Evolutionary conservation across 441 rosid species (phyloP), one percentile per base, ranked within the genome.

Genomic region (Iberis amara): DNA sequence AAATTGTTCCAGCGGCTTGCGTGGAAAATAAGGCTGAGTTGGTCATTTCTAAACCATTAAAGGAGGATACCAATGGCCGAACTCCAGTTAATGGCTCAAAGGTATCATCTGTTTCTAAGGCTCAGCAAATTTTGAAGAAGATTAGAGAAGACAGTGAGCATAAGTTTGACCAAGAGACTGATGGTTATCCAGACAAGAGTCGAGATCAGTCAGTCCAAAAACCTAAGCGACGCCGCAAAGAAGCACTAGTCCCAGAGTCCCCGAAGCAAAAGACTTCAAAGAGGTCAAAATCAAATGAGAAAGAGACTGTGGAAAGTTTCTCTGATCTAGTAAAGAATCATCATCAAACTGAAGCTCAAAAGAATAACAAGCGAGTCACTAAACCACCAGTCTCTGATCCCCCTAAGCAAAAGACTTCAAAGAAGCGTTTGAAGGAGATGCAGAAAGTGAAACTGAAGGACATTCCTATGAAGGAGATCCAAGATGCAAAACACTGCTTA

Each of bases 231-330:
- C 50, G 2, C 11, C n/a, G 18, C 39, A 57, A 50, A 44, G 64
- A 57, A 37, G 48, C 59, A 39, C 32, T 24, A n/a, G 64, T 31
- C 64, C 14, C 45, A 2, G 40, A 58, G 57, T 24, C 7, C 11
- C 43, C 64, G 4, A 57, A 51, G 51, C 61, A 11, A 65, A 52
- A 52, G 45, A 31, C 46, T 56, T 50, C 67, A 39, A 67, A 55
- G 63, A 67, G 54, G 52, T 46, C 54, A 39, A 55, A 58, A 69
- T 56, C 50, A 62, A 18, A 24, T 61, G 59, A 32, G 52, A 30
- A 32, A 42, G 42, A 48, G 50, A 62, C 8, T 9, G 55, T 60
- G 47, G 46, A 43, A 23, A 26, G 55, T 40, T 43, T 32, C 42
- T 68, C 14, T 48, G 35, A 28, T 21, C 11, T 52, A 55, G 69